phyloP scores from a whole-genome alignment of 441 rosid species.

The Populus tomentosa region DNA sequence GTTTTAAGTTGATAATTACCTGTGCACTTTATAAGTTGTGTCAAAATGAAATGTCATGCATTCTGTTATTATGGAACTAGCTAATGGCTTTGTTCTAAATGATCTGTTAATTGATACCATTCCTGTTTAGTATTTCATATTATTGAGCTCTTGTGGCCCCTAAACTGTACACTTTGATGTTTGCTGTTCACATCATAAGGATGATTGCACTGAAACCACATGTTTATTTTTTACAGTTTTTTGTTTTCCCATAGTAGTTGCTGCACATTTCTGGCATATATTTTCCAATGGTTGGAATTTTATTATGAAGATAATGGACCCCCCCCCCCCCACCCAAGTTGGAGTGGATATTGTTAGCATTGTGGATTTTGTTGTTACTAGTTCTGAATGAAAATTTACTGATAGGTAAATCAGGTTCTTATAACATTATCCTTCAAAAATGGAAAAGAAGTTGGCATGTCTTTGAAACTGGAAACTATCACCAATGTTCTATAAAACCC shows the following conservation, averaged over 20 bases:
- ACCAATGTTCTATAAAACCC: not conserved
- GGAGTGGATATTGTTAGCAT: not conserved
- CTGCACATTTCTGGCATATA: not conserved
- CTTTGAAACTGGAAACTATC: not conserved
- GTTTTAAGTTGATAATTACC: constrained; percentile 9
- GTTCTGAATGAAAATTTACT: not conserved
- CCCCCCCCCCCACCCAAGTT: no score
- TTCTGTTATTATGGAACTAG: not conserved
- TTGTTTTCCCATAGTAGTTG: not conserved
- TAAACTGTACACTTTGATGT: not conserved
- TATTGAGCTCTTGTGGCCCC: not conserved
- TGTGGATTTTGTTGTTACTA: not conserved
- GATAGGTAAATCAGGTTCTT: not conserved
- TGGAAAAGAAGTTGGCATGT: not conserved
- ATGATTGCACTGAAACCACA: not conserved
- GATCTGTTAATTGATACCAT: not conserved
- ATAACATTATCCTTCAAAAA: not conserved
- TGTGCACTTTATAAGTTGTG: not conserved
- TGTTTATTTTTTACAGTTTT: not conserved
- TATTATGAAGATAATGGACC: not conserved
- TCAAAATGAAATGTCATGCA: not conserved
- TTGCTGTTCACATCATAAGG: not conserved
- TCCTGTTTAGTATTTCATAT: not conserved
- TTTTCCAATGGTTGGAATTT: not conserved
- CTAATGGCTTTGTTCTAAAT: not conserved